Evolutionary conservation across 176 grass and related monocot genomes (phyloP).

Genomic region (Triticum turgidum): DNA sequence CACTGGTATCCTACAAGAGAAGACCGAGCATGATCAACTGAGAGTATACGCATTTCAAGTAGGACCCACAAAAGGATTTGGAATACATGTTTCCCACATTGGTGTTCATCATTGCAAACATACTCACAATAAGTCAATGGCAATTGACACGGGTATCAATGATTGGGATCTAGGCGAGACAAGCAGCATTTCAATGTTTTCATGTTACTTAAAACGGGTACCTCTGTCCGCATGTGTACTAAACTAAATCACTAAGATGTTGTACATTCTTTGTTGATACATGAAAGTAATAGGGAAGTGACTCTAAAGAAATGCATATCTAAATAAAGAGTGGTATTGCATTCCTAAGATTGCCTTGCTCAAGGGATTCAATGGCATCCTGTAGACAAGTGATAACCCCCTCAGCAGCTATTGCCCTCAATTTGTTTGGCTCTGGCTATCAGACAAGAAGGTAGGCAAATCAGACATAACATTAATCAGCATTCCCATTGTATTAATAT

Average conservation of each 20-base stretch:
- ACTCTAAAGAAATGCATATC: not conserved
- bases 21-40: no score
- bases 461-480: not conserved
- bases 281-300: not conserved
- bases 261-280: not conserved
- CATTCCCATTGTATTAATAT: not conserved
- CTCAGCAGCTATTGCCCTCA: slow-evolving; percentile 78
- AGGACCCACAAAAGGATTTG: no score
- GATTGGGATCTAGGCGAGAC: not conserved
- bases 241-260: not conserved
- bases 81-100: no score
- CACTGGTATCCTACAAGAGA: no score
- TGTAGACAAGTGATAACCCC: slow-evolving; percentile 85
- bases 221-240: not conserved
- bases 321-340: not conserved
- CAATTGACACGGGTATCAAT: no score
- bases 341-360: slow-evolving; percentile 67
- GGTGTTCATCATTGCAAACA: no score
- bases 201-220: not conserved
- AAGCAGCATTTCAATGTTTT: not conserved
- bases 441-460: slow-evolving; percentile 17
- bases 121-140: no score
- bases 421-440: slow-evolving; percentile 78
- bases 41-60: no score
- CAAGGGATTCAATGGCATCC: slow-evolving; percentile 74